Base-by-base conservation (phyloP, 257 asterid genomes). In the Echites panduratus region DNA sequence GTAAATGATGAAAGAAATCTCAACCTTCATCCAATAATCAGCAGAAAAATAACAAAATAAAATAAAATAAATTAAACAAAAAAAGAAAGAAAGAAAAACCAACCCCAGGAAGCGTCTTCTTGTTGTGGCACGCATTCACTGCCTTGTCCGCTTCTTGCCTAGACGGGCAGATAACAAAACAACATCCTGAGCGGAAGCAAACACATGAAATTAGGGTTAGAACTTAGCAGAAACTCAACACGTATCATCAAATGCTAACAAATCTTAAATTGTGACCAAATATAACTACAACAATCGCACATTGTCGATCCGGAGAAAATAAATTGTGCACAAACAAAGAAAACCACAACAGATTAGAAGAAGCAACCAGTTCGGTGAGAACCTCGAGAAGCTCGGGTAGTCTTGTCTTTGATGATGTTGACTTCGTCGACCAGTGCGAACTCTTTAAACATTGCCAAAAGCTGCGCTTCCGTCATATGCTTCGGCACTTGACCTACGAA, bases 401-500 rank as follows among this genome's bases (percentile, higher is more conserved):
- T 79, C 79, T 90, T 91, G 84, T 95, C 98, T 74, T 84, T 95
- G 83, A 95, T 90, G 38, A 95, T 68, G 91, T 87, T 92, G 91
- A 92, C 98, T 84, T 90, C 96, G 61, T 90, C 96, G 8, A 92
- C 96, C 70, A 81, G 20, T 32, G 97, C 92, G 74, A 90, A 79
- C 71, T 95, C 96, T 38, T 77, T 27, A 78, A 95, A 92, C 88
- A 85, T 50, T 71, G 82, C 84, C 72, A 82, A 84, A 24, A 95
- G 89, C 87, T 95, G 87, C 70, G 84, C 81, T 84, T 95, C 98
- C 79, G 86, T 85, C 97, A 89, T 89, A 75, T 86, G 81, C 87
- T 90, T 95, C 62, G 99, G 98, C 81, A 92, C 97, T 83, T 95
- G 99, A 66, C 99, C 99, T 6, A 90, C 98, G 78, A 95, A 95